These are phyloP conservation scores for Symbiodinium natans DNA, from an alignment of 73 alveolate species.

Conservation along the genomic window DNA sequence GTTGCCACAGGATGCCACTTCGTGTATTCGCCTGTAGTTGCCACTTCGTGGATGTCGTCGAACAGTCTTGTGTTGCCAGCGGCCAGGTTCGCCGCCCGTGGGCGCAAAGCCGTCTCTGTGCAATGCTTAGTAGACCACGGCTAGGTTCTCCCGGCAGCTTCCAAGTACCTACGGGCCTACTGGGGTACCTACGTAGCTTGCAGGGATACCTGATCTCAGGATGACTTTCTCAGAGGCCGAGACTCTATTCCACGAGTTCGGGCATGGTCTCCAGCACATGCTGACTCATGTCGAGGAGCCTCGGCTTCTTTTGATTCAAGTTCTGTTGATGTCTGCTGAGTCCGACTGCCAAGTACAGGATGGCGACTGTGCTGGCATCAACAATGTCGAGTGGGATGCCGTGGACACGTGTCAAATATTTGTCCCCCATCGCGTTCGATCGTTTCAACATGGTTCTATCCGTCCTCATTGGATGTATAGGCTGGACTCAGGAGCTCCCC, in stretches of 20 bases:
- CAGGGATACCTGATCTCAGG: background rate
- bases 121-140: too few species aligned
- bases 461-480: background rate
- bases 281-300: conserved; percentile 24
- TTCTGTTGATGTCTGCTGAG: too few species aligned
- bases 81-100: background rate
- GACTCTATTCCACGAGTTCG: conserved; percentile 23
- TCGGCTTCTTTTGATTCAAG: background rate
- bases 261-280: conserved; percentile 22
- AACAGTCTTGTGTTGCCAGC: background rate
- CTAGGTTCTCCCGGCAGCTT: too few species aligned
- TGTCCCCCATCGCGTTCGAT: too few species aligned
- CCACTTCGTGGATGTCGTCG: too few species aligned
- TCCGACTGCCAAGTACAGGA: background rate
- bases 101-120: background rate
- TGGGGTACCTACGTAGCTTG: background rate
- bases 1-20: too few species aligned
- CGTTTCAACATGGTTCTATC: background rate
- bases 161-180: background rate
- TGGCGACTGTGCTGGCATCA: conserved; percentile 15
- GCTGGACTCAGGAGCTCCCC: conserved; percentile 7
- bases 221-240: conserved; percentile 3
- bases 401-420: background rate
- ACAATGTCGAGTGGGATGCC: conserved; percentile 6
- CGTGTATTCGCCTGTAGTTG: background rate